Percentiles rank a stretch among this genome's conserved stretches.
Conservation (phyloP, 306 rosid species). For the Begonia peltatifolia region DNA sequence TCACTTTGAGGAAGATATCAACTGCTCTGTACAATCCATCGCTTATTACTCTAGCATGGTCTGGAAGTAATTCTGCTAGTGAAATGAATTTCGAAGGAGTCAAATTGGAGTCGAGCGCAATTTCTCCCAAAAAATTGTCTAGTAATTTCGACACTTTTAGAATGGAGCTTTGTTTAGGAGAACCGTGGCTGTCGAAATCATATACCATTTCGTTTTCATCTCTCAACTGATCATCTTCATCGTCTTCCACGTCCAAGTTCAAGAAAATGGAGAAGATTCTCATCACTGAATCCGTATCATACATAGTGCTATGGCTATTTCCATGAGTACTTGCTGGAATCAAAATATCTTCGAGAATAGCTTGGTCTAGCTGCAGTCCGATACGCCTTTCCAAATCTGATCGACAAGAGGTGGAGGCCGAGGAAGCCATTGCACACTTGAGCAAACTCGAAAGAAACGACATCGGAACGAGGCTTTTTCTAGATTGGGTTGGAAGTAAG, state of each 20-base stretch:
- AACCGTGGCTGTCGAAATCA: slow-evolving; percentile 85
- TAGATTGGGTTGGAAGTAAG: slow-evolving; percentile 78
- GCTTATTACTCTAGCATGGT: slow-evolving; percentile 76
- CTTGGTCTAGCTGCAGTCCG: slow-evolving; percentile 90
- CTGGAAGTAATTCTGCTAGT: slow-evolving; percentile 80
- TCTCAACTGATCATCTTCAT: slow-evolving; percentile 45
- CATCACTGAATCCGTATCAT: slow-evolving; percentile 68
- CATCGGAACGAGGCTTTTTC: slow-evolving; percentile 86
- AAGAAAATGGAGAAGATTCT: slow-evolving; percentile 78
- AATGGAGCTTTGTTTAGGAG: slow-evolving; percentile 90
- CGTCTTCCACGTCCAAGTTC: slow-evolving; percentile 85
- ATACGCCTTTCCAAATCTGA: slow-evolving; percentile 84
- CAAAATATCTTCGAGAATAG: slow-evolving; percentile 87
- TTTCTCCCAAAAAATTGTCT: slow-evolving; percentile 79
- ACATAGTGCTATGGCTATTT: slow-evolving; percentile 37
- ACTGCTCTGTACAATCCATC: slow-evolving; percentile 86
- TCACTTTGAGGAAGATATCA: slow-evolving; percentile 91
- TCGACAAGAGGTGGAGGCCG: slow-evolving; percentile 67
- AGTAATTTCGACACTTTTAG: slow-evolving; percentile 81
- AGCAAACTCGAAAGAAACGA: slow-evolving; percentile 91
- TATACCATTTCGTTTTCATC: slow-evolving; percentile 79
- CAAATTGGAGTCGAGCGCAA: slow-evolving; percentile 76
- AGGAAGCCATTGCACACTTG: slow-evolving; percentile 70
- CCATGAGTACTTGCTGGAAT: slow-evolving; percentile 66
- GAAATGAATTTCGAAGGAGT: slow-evolving; percentile 65